These are phyloP conservation scores for Fusarium luffae DNA, from an alignment of 2,329 filamentous ascomycete genomes.

Conservation along the genomic window DNA sequence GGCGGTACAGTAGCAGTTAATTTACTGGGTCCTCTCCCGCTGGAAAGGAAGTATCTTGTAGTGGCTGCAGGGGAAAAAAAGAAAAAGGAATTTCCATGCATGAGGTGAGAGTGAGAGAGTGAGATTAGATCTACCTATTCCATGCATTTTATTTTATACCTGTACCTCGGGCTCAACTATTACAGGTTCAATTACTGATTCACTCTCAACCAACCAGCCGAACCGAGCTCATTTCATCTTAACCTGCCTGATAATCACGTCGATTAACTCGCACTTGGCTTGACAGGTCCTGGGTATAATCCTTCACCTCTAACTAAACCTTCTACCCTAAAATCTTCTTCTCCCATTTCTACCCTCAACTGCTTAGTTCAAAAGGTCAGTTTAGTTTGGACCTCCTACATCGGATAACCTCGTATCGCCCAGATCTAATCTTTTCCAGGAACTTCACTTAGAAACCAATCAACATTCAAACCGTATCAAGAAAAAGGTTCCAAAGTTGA, in stretches of 20 bases:
- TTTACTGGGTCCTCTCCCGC: slow-evolving; percentile 13
- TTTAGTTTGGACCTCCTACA: slow-evolving; percentile 29
- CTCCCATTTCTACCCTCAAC: slow-evolving; percentile 7
- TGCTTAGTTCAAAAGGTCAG: slow-evolving; percentile 21
- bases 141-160: neutral
- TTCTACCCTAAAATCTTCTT: neutral
- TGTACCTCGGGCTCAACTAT: neutral
- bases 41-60: slow-evolving; percentile 18
- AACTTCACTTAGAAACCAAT: slow-evolving; percentile 1
- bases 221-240: slow-evolving; percentile 15
- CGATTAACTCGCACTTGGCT: neutral
- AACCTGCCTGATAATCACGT: slow-evolving; percentile 11
- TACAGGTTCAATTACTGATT: slow-evolving; percentile 24
- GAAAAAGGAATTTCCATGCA: slow-evolving; percentile 13
- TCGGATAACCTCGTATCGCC: slow-evolving; percentile 21
- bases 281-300: neutral
- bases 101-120: slow-evolving; percentile 14
- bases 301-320: neutral
- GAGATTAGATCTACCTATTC: slow-evolving; percentile 4
- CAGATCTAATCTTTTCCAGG: slow-evolving; percentile 21
- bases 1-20: slow-evolving; percentile 16
- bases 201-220: slow-evolving; percentile 12
- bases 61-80: slow-evolving; percentile 27
- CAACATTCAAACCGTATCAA: neutral
- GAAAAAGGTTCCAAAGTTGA: neutral